Evolutionary conservation across 495 filamentous ascomycete genomes (phyloP).

Genomic region (Penicillium roqueforti): DNA sequence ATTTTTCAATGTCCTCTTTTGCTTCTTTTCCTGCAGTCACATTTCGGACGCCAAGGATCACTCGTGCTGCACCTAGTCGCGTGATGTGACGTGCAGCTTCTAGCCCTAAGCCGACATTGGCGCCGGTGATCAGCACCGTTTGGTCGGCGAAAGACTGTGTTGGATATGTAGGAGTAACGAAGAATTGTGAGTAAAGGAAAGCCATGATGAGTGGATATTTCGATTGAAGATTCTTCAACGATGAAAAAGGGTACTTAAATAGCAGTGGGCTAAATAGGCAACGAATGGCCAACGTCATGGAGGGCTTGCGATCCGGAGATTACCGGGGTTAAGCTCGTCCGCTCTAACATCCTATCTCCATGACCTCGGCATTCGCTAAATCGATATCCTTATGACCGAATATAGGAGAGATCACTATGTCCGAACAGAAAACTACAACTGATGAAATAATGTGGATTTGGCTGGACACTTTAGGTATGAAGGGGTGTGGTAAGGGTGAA

Average conservation of each 20-base stretch:
- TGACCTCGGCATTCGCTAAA: too few species aligned
- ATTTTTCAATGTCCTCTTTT: slow-evolving; percentile 27
- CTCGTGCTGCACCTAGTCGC: slow-evolving; percentile 36
- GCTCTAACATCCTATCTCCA: too few species aligned
- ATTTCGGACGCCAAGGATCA: slow-evolving; percentile 55
- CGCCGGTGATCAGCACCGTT: slow-evolving; percentile 50
- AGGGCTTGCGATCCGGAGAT: neutral
- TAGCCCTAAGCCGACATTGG: slow-evolving; percentile 51
- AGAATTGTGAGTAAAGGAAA: slow-evolving; percentile 47
- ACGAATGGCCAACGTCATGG: too few species aligned
- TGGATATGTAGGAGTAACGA: slow-evolving; percentile 35
- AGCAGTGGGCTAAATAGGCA: too few species aligned
- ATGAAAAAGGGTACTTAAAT: too few species aligned
- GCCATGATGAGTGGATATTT: slow-evolving; percentile 5
- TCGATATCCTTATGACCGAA: too few species aligned
- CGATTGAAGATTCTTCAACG: neutral
- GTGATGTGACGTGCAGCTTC: slow-evolving; percentile 48
- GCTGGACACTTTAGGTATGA: too few species aligned
- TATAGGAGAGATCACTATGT: too few species aligned
- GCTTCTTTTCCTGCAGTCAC: slow-evolving; percentile 43
- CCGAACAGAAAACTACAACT: too few species aligned
- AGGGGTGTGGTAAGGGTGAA: too few species aligned
- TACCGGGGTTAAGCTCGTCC: neutral
- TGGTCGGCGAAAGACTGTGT: slow-evolving; percentile 35
- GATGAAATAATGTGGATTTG: too few species aligned